Percentiles rank a stretch among this genome's conserved stretches.
Evolutionary conservation across 1,284 basidiomycete genomes (phyloP).

Genomic region (Moniliella sp.): DNA sequence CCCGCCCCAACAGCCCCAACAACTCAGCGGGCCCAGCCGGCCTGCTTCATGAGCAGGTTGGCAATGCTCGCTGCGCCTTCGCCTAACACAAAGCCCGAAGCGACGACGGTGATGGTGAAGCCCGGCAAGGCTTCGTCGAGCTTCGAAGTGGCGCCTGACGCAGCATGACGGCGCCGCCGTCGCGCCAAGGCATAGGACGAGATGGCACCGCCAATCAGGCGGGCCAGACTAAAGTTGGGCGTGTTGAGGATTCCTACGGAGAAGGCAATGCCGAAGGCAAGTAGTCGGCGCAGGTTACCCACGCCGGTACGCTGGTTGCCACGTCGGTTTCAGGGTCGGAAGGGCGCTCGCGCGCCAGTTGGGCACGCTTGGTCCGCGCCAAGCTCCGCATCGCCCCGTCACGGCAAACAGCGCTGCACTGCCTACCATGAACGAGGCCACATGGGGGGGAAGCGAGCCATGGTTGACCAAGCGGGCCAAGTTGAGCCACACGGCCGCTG

Average conservation of each 20-base stretch:
- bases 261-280: conserved; percentile 30
- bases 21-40: conserved; percentile 51
- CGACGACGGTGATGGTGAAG: conserved; percentile 50
- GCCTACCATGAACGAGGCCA: conserved; percentile 54
- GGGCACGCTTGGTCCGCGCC: conserved; percentile 33
- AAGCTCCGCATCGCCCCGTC: conserved; percentile 43
- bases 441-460: conserved; percentile 57
- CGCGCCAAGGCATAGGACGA: conserved; percentile 42
- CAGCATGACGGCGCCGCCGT: conserved; percentile 1
- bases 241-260: conserved; percentile 67
- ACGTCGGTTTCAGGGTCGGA: too few relatives aligned
- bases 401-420: conserved; percentile 42
- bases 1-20: conserved; percentile 60
- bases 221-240: conserved; percentile 75
- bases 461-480: conserved; percentile 64
- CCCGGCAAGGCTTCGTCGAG: neutral
- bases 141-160: neutral
- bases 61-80: conserved; percentile 69
- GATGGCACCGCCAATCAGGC: conserved; percentile 64
- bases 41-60: conserved; percentile 51
- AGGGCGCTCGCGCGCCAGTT: too few relatives aligned
- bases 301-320: conserved; percentile 2
- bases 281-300: conserved; percentile 5
- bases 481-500: conserved; percentile 59
- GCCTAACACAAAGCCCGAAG: conserved; percentile 80